These are phyloP conservation scores for Tolypocladium amazonense DNA, from an alignment of 2,329 filamentous ascomycete genomes.

Conservation along the genomic window DNA sequence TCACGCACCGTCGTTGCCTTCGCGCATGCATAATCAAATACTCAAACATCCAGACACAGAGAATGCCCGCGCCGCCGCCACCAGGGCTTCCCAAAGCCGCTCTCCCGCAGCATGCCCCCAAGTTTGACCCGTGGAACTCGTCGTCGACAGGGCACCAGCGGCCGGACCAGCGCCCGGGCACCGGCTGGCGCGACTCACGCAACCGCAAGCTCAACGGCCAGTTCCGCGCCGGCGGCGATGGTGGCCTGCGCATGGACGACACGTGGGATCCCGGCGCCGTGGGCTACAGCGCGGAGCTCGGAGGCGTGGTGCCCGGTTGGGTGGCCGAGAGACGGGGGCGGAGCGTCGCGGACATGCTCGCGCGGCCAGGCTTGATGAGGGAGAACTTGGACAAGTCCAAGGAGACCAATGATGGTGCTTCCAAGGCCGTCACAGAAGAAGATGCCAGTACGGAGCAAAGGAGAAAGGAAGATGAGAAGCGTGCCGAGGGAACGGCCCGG, in stretches of 20 bases:
- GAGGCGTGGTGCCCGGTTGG: conserved; percentile 43
- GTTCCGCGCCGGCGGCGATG: conserved; percentile 44
- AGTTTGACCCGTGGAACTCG: conserved; percentile 63
- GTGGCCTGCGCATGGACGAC: conserved; percentile 28
- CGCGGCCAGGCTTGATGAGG: conserved; percentile 23
- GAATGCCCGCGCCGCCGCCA: neutral
- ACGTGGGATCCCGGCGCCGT: neutral
- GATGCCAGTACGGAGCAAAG: conserved; percentile 6
- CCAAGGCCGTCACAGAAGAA: no score
- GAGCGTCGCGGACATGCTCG: conserved; percentile 46
- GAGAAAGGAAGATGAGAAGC: conserved; percentile 38
- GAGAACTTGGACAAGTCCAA: neutral
- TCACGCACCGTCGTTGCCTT: neutral
- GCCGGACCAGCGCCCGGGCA: conserved; percentile 54
- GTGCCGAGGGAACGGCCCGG: conserved; percentile 19
- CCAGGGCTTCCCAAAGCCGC: conserved; percentile 20
- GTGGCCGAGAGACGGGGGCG: conserved; percentile 32
- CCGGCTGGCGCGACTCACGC: conserved; percentile 61
- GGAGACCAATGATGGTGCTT: neutral
- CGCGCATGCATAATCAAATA: neutral
- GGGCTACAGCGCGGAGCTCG: neutral
- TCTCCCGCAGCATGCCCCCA: conserved; percentile 28
- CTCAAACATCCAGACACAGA: neutral
- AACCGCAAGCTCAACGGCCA: conserved; percentile 60
- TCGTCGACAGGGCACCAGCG: conserved; percentile 70